Base-by-base conservation (phyloP, 208 protist species). In the Acanthamoeba sp. region DNA sequence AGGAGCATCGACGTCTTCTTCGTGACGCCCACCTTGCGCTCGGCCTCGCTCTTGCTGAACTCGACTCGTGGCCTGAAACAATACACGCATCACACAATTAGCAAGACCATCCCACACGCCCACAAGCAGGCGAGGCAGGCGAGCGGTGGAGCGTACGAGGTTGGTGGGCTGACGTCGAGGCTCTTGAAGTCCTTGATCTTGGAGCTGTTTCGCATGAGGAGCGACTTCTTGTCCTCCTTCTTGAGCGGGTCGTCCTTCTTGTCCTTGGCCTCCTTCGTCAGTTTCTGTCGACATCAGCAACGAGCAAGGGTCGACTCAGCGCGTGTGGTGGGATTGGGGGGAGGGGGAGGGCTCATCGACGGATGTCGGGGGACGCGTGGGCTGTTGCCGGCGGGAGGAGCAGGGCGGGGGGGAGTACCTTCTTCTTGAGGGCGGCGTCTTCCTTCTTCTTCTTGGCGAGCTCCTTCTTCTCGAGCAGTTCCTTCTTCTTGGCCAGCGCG, bases 371-470 rank as follows among this genome's bases (percentile, higher is more conserved):
- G n/a, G n/a, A n/a, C n/a, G n/a, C n/a, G n/a, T n/a, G n/a, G n/a
- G n/a, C n/a, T n/a, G n/a, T n/a, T n/a, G n/a, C n/a, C n/a, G n/a
- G n/a, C n/a, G n/a, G n/a, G n/a, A n/a, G n/a, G n/a, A n/a, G n/a
- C n/a, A n/a, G n/a, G n/a, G 22, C 16, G 12, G 29, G 16, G 27
- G 45, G 12, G 36, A 59, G n/a, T 52, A 12, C 78, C 78, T 87
- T 87, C 78, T 87, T 87, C 78, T 87, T 87, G 27, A 45, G 12
- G 36, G 78, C 78, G 29, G 78, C 78, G 20, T 87, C 78, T n/a
- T 87, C 78, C 78, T 87, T 87, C 78, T 87, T 87, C 45, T 55
- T 55, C 78, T 87, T 87, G 78, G 78, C 78, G 14, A 87, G 40
- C 78, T 52, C 40, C 78, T 87, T 87, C 78, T 87, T 87, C 78